Evolutionary conservation across 805 yeast genomes (phyloP), one percentile per base, ranked within the genome.

Genomic region (Wickerhamomyces bisporus): DNA sequence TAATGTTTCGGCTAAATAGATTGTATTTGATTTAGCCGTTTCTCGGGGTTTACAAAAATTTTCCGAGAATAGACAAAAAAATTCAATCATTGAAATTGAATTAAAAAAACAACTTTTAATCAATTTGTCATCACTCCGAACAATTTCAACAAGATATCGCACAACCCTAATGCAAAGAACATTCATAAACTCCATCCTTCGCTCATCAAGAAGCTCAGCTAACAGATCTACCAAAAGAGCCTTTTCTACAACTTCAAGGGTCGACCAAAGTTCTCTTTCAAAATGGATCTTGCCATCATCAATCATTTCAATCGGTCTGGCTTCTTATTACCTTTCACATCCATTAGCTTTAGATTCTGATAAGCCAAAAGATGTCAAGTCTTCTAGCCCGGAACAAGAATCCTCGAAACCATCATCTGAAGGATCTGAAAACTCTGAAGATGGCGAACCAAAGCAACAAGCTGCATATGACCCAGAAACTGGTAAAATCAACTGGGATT

Each of bases 401-500:
- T 26, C 11, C 36, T 10, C 33, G 35, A 13, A 20, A 32, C 24
- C 34, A 16, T 19, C 30, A 27, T 3, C 38, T 13, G 31, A 38
- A 6, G 40, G 34, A 15, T 29, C 15, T 12, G 38, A 41, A 30
- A 35, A 25, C 14, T 53, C 43, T 32, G 57, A 44, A 6, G 66
- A 57, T 35, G 62, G 57, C 29, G 69, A 65, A 31, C 72, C 64
- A 31, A 63, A 65, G 16, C 67, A 61, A 44, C 65, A 70, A 43
- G 84, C 87, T 27, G 96, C 98, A 4, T 91, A 78, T 65, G 78
- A 91, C 66, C 97, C 97, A 23, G 95, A 86, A 55, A 93, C 98
- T 3, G 98, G 98, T 23, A 98, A 91, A 61, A 93, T 93, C 65
- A 91, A 93, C 76, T 93, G 98, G 98, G 98, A 93, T 58, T 93